Percentiles rank a stretch among this genome's conserved stretches.
Evolutionary conservation across 2,329 filamentous ascomycete genomes (phyloP).

Genomic region (Capronia epimyces): DNA sequence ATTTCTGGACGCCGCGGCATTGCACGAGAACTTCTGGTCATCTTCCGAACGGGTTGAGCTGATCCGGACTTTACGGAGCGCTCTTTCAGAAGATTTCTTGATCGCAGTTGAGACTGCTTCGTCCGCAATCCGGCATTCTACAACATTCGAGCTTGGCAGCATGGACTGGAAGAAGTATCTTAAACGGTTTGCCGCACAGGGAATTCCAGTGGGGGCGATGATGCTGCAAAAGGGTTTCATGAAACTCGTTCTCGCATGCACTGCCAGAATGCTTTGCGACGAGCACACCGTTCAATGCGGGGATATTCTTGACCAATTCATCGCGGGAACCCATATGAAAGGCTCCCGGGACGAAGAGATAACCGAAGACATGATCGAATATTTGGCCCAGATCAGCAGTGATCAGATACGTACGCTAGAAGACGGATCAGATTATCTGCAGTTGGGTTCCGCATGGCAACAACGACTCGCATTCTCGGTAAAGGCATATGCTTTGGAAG

Average conservation of each 20-base stretch:
- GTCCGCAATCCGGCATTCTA: constrained; percentile 79
- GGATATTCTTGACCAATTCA: constrained; percentile 69
- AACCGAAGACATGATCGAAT: constrained; percentile 45
- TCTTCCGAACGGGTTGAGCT: constrained; percentile 66
- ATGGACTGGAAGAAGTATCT: constrained; percentile 85
- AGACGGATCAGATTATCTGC: constrained; percentile 82
- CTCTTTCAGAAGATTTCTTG: constrained; percentile 79
- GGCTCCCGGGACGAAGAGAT: constrained; percentile 30
- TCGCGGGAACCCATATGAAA: constrained; percentile 50
- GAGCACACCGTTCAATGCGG: constrained; percentile 54
- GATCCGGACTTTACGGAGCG: constrained; percentile 62
- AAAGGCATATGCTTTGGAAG: constrained; percentile 74
- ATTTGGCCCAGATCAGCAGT: constrained; percentile 65
- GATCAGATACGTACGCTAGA: constrained; percentile 85
- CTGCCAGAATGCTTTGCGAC: constrained; percentile 65
- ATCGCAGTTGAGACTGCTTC: constrained; percentile 83
- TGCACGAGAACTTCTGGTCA: constrained; percentile 75
- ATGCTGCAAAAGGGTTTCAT: constrained; percentile 84
- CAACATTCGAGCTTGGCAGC: constrained; percentile 57
- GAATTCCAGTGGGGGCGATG: constrained; percentile 83
- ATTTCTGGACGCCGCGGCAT: constrained; percentile 76
- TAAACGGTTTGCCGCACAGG: constrained; percentile 72
- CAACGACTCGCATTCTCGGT: constrained; percentile 80
- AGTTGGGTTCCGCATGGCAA: constrained; percentile 78
- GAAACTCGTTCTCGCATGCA: constrained; percentile 71